Conservation (phyloP, 1,139 yeast genomes). For the Geotrichum candidum region DNA sequence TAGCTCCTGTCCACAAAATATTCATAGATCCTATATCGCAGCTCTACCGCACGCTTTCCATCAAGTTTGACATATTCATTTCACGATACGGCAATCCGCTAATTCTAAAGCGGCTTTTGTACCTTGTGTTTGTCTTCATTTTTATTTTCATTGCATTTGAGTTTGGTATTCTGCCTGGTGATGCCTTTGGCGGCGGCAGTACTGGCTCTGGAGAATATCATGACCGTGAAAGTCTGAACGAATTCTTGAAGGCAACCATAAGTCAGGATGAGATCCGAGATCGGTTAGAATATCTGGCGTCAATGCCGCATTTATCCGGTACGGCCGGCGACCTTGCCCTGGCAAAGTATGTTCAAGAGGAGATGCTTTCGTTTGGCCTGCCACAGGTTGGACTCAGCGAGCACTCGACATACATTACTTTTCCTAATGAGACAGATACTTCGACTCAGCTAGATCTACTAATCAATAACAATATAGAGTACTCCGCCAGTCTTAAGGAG, state of each 20-base stretch:
- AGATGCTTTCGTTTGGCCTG: slow-evolving; percentile 54
- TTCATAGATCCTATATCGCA: slow-evolving; percentile 62
- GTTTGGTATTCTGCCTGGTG: slow-evolving; percentile 43
- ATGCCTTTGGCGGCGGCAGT: slow-evolving; percentile 42
- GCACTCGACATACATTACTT: slow-evolving; percentile 54
- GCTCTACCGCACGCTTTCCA: slow-evolving; percentile 43
- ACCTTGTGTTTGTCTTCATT: slow-evolving; percentile 56
- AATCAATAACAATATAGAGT: slow-evolving; percentile 12
- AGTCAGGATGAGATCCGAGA: slow-evolving; percentile 56
- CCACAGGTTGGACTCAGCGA: slow-evolving; percentile 44
- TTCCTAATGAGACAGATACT: slow-evolving; percentile 38
- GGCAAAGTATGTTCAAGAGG: slow-evolving; percentile 57
- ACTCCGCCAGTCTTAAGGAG: slow-evolving; percentile 13
- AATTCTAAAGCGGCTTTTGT: slow-evolving; percentile 67
- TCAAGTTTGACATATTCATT: slow-evolving; percentile 51
- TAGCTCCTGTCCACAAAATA: slow-evolving; percentile 46
- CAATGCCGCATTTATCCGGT: slow-evolving; percentile 84
- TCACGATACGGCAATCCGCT: slow-evolving; percentile 76
- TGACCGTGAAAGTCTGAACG: slow-evolving; percentile 48
- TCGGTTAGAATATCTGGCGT: slow-evolving; percentile 66
- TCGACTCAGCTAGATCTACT: slow-evolving; percentile 24
- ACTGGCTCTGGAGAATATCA: slow-evolving; percentile 43
- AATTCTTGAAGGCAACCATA: slow-evolving; percentile 46
- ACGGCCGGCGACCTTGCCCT: slow-evolving; percentile 74
- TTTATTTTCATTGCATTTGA: slow-evolving; percentile 53